Conservation (phyloP, 1,284 basidiomycete genomes). For the Pseudozyma sp. region DNA sequence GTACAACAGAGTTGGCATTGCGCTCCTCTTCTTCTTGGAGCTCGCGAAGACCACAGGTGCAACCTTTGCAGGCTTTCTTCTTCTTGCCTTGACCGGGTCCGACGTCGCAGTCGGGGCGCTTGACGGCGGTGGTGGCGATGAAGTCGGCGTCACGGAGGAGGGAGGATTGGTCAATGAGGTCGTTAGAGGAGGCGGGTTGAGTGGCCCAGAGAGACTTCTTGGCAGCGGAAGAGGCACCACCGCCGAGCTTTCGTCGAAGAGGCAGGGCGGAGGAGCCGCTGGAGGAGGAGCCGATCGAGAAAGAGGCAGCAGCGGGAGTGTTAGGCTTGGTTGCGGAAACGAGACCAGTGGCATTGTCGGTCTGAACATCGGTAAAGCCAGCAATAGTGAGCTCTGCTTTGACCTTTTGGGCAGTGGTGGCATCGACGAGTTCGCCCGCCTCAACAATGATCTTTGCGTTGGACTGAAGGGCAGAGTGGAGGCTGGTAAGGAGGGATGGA, state of each 20-base stretch:
- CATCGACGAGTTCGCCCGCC: constrained; percentile 40
- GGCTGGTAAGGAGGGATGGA: constrained; percentile 43
- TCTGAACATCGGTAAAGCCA: constrained; percentile 50
- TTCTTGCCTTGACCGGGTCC: constrained; percentile 51
- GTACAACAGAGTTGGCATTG: constrained; percentile 42
- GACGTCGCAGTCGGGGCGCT: constrained; percentile 66
- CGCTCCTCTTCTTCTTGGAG: constrained; percentile 66
- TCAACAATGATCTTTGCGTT: constrained; percentile 48
- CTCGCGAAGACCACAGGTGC: constrained; percentile 67
- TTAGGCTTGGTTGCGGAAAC: constrained; percentile 27
- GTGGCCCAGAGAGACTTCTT: constrained; percentile 66
- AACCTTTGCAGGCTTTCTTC: constrained; percentile 68
- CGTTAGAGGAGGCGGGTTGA: constrained; percentile 44
- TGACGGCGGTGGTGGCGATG: constrained; percentile 50
- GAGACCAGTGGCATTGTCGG: constrained; percentile 16
- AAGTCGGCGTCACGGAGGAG: constrained; percentile 58
- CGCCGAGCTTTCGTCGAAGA: constrained; percentile 53
- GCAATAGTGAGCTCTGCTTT: constrained; percentile 56
- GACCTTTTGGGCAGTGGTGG: constrained; percentile 29
- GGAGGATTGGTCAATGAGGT: constrained; percentile 57
- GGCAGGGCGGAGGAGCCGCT: constrained; percentile 44
- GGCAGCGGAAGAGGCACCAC: constrained; percentile 19
- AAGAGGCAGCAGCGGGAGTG: constrained; percentile 12
- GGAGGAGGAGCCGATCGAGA: constrained; percentile 41
- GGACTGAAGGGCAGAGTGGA: constrained; percentile 45